These are phyloP conservation scores for Melampsora occidentalis DNA, from an alignment of 1,284 basidiomycete species.

Conservation along the genomic window DNA sequence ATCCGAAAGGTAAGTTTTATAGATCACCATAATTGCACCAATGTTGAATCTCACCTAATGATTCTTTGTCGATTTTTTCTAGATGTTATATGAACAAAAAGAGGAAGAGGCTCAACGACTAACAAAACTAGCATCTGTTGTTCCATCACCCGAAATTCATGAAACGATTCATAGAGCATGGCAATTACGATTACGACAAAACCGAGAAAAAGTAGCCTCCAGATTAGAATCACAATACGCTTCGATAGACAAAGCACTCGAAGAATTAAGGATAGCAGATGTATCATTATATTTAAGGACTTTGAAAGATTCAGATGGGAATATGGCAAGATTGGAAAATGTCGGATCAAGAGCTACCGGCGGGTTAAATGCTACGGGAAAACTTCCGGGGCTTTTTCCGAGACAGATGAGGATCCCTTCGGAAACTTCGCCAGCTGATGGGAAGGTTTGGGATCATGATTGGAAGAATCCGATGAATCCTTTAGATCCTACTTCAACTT, in stretches of 20 bases:
- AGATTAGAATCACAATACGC: constrained; percentile 17
- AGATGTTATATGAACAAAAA: constrained; percentile 33
- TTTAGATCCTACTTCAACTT: neutral
- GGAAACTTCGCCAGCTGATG: constrained; percentile 69
- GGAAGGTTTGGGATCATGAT: constrained; percentile 43
- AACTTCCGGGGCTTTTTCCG: constrained; percentile 68
- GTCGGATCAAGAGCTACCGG: neutral
- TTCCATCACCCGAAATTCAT: constrained; percentile 24
- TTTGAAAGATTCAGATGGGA: constrained; percentile 19
- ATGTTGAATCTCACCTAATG: neutral
- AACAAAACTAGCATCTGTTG: neutral
- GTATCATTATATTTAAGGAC: neutral
- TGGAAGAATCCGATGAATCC: constrained; percentile 43
- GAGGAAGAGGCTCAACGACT: constrained; percentile 2
- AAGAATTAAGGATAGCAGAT: constrained; percentile 27
- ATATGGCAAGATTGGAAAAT: constrained; percentile 25
- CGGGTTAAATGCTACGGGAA: constrained; percentile 26
- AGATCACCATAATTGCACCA: neutral
- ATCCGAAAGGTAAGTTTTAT: constrained; percentile 30
- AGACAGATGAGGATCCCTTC: constrained; percentile 72
- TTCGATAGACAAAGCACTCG: constrained; percentile 36
- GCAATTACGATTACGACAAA: constrained; percentile 24
- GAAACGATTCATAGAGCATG: constrained; percentile 42
- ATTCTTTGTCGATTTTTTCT: neutral
- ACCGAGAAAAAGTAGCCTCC: neutral